A percentile compares a stretch with the other conserved stretches of the same genome.
These are phyloP conservation scores for Fusarium fujikuroi DNA, from an alignment of 2,329 filamentous ascomycete genomes.

Conservation along the genomic window DNA sequence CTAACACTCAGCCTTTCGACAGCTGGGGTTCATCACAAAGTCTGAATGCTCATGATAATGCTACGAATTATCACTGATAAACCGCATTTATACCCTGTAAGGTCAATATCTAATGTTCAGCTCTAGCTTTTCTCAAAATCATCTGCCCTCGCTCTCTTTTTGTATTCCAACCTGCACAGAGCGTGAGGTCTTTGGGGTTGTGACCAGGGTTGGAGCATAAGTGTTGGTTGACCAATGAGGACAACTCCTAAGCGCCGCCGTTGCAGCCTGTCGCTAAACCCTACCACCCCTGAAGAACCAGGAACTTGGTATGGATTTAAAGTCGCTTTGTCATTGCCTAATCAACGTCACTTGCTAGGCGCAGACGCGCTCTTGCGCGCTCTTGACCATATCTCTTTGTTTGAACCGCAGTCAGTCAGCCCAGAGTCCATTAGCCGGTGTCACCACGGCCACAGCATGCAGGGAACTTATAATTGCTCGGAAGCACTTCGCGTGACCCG, in stretches of 20 bases:
- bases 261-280: conserved; percentile 43
- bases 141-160: not conserved
- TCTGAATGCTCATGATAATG: not conserved
- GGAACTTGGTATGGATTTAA: conserved; percentile 24
- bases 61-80: not conserved
- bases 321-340: conserved; percentile 17
- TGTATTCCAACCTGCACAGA: not conserved
- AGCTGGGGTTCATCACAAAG: not conserved
- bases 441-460: conserved; percentile 14
- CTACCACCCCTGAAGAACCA: conserved; percentile 37
- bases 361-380: conserved; percentile 24
- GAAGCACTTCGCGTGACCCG: conserved; percentile 5
- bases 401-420: not conserved
- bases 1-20: not conserved
- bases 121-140: not conserved
- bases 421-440: conserved; percentile 17
- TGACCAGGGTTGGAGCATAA: conserved; percentile 38
- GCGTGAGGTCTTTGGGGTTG: conserved; percentile 36
- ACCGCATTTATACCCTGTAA: not conserved
- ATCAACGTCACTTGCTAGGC: conserved; percentile 29
- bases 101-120: not conserved
- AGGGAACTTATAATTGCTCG: conserved; percentile 24
- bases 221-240: conserved; percentile 41
- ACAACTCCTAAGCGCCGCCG: conserved; percentile 46
- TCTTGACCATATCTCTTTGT: not conserved